Base-by-base conservation (phyloP, 177 flowering plant genomes). In the Tripterygium wilfordii region DNA sequence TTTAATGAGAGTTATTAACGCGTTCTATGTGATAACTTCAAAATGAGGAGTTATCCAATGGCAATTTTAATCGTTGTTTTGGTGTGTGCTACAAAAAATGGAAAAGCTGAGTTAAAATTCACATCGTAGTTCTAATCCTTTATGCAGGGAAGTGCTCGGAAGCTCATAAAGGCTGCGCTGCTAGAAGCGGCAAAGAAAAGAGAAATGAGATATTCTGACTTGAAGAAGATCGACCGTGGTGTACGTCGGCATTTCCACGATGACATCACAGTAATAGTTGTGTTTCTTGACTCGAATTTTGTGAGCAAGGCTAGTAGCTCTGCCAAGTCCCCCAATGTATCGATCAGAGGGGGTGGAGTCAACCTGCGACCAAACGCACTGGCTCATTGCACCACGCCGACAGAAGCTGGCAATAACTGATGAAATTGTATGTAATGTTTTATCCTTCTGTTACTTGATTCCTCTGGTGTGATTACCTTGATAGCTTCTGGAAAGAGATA, bases 141-240 rank as follows among this genome's bases (percentile, higher is more conserved):
- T 28, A 22, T 70, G 65, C 83, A 85, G 96, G 96, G 96, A 70
- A 80, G 74, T 49, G 96, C 94, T 23, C 70, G 59, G 57, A 75
- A 84, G 61, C 69, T 88, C 36, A 84, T 88, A 51, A 85, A 82
- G 75, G 64, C 77, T 47, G 96, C 94, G 25, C 54, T 88, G 18
- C 88, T 76, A 56, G 90, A 73, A 62, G 96, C 96, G 29, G 96
- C 95, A n/a, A 88, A 80, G 76, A 88, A 88, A 65, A 76, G 96
- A 50, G n/a, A n/a, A n/a, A n/a, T n/a, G n/a, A 62, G 88, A 45
- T 85, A 82, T 49, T 77, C 89, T 8, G 94, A 85, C 61, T 44
- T 85, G 56, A 82, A 80, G 71, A 88, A 82, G 71, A 88, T 88
- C 1, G 91, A 85, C 42, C 76, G 95, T 3, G 96, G 96, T 1